Percentiles rank a stretch among this genome's conserved stretches.
phyloP scores from a whole-genome alignment of 257 asterid genomes.

The Ophiorrhiza pumila region DNA sequence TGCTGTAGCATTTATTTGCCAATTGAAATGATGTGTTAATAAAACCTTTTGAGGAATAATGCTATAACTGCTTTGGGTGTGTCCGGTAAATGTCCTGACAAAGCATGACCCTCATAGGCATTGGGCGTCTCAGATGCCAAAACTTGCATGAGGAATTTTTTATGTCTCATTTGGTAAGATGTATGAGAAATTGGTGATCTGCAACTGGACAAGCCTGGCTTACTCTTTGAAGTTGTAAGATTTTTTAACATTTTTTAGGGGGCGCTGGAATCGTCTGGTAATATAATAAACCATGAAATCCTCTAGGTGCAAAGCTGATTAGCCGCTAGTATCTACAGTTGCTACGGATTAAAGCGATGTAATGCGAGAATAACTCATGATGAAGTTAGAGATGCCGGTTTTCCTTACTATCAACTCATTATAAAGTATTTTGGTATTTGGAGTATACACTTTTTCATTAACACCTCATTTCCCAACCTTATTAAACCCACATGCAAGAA shows the following conservation, averaged over 20 bases:
- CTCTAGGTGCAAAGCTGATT: background rate
- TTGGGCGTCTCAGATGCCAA: background rate
- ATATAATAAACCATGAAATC: background rate
- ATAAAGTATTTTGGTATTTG: no score
- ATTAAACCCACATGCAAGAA: no score
- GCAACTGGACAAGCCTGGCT: background rate
- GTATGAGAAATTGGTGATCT: background rate
- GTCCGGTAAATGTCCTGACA: slow-evolving; percentile 9
- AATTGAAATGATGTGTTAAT: slow-evolving; percentile 16
- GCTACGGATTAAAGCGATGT: background rate
- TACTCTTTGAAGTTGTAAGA: background rate
- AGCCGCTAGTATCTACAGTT: background rate
- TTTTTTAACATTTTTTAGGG: background rate
- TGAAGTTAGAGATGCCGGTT: background rate
- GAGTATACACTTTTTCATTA: no score
- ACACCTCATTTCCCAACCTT: no score
- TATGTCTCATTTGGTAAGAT: background rate
- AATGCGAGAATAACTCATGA: background rate
- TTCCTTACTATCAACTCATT: background rate
- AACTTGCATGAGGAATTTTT: background rate
- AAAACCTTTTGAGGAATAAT: slow-evolving; percentile 9
- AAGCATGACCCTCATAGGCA: slow-evolving; percentile 1
- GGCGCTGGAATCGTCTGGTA: background rate
- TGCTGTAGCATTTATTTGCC: slow-evolving; percentile 13
- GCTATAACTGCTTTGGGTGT: slow-evolving; percentile 11